Percentiles rank a stretch among this genome's conserved stretches.
Evolutionary conservation across 2,329 filamentous ascomycete species (phyloP).

Genomic region (Pyrenophora graminea): DNA sequence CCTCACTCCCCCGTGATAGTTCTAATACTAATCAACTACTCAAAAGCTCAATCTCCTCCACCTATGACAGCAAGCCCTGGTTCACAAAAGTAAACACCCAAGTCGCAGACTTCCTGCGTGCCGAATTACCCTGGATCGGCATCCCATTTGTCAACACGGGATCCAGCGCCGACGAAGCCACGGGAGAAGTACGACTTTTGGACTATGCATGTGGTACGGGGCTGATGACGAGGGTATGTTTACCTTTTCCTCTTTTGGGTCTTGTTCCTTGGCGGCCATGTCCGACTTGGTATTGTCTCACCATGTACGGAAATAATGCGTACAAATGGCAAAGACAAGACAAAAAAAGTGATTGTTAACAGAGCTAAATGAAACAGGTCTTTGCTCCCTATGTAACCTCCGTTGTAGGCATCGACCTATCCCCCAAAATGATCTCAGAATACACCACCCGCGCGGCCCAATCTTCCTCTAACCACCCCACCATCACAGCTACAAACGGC

Average conservation of each 20-base stretch:
- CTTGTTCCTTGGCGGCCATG: not conserved
- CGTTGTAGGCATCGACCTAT: conserved; percentile 71
- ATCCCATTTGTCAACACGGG: conserved; percentile 56
- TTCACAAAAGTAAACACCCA: conserved; percentile 59
- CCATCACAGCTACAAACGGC: conserved; percentile 36
- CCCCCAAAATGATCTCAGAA: conserved; percentile 68
- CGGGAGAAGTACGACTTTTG: conserved; percentile 52
- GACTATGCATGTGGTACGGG: conserved; percentile 81
- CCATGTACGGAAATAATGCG: no score
- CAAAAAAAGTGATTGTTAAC: no score
- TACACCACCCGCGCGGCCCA: conserved; percentile 64
- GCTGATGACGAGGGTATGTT: conserved; percentile 63
- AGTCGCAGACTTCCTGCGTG: conserved; percentile 60
- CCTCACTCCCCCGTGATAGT: no score
- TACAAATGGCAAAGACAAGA: no score
- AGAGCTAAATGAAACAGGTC: conserved; percentile 47
- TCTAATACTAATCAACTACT: not conserved
- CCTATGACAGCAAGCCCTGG: conserved; percentile 59
- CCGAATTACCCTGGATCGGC: conserved; percentile 64
- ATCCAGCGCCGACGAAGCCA: conserved; percentile 34
- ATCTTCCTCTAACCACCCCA: not conserved
- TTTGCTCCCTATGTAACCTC: conserved; percentile 66
- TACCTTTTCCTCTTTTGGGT: not conserved
- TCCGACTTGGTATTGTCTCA: no score
- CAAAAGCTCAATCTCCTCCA: conserved; percentile 56